Conservation (phyloP, 805 yeast genomes). For the Wickerhamomyces subpelliculosus region DNA sequence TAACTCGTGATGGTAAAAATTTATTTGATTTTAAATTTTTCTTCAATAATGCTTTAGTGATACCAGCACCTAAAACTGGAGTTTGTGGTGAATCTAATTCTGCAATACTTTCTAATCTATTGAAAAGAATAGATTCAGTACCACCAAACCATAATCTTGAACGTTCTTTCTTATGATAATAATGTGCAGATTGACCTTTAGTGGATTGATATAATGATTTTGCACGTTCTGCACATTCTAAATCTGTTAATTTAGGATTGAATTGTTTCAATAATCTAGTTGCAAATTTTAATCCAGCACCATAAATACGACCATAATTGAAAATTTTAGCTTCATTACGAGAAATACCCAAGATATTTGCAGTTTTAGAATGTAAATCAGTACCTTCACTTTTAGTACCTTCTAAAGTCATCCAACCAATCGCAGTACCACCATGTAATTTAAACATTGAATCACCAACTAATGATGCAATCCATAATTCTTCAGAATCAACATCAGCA, state of each 20-base stretch:
- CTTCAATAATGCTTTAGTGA: conserved; percentile 73
- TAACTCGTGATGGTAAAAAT: conserved; percentile 83
- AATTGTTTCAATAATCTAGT: conserved; percentile 76
- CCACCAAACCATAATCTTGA: conserved; percentile 72
- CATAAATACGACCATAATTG: conserved; percentile 95
- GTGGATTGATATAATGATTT: conserved; percentile 67
- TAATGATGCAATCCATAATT: conserved; percentile 94
- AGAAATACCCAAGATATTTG: conserved; percentile 79
- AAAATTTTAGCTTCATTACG: conserved; percentile 92
- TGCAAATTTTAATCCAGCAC: conserved; percentile 94
- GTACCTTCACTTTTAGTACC: conserved; percentile 90
- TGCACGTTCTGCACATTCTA: conserved; percentile 62
- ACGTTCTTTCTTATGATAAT: conserved; percentile 19
- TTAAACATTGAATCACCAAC: conserved; percentile 88
- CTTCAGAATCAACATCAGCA: conserved; percentile 98
- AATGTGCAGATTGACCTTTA: conserved; percentile 53
- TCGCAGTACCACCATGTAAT: conserved; percentile 91
- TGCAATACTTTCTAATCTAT: conserved; percentile 82
- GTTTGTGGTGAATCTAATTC: conserved; percentile 75
- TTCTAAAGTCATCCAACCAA: conserved; percentile 99
- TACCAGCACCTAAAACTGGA: conserved; percentile 89
- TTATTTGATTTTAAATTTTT: conserved; percentile 56
- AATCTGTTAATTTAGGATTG: conserved; percentile 61
- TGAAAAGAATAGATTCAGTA: conserved; percentile 87
- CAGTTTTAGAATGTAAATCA: conserved; percentile 92